A percentile compares a stretch with the other conserved stretches of the same genome.
phyloP scores from a whole-genome alignment of 176 grass and related monocot species.

The Aegilops sharonensis region DNA sequence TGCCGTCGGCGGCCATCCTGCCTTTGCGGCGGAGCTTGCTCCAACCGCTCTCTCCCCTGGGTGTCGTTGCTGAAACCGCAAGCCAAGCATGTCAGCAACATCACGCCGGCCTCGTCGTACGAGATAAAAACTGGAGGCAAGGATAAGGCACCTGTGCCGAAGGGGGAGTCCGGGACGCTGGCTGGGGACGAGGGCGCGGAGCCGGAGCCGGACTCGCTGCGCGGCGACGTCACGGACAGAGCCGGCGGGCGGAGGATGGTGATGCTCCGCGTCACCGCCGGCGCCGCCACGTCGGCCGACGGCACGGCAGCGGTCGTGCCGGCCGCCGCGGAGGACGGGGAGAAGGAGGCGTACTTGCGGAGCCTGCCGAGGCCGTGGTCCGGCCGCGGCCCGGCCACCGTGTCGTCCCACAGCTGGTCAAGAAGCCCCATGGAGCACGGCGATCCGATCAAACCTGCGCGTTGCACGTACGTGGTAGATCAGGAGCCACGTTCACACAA shows the following conservation, averaged over 20 bases:
- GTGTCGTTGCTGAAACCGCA: slow-evolving; percentile 49
- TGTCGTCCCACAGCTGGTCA: slow-evolving; percentile 97
- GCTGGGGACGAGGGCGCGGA: slow-evolving; percentile 70
- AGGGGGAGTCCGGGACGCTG: slow-evolving; percentile 56
- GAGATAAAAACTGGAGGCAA: not conserved
- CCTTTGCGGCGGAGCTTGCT: slow-evolving; percentile 57
- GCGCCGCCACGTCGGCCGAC: not conserved
- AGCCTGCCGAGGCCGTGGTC: slow-evolving; percentile 89
- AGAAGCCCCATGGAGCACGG: slow-evolving; percentile 56
- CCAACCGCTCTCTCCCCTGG: slow-evolving; percentile 50
- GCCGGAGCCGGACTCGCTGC: slow-evolving; percentile 49
- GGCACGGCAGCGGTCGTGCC: not conserved
- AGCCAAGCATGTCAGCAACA: not conserved
- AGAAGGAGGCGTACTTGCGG: slow-evolving; percentile 74
- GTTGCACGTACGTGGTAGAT: not conserved
- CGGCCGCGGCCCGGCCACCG: slow-evolving; percentile 75
- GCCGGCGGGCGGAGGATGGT: slow-evolving; percentile 59
- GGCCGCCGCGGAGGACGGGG: slow-evolving; percentile 36
- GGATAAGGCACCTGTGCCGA: slow-evolving; percentile 35
- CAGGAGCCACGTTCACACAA: too few species aligned
- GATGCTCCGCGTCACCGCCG: slow-evolving; percentile 63
- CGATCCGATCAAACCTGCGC: not conserved
- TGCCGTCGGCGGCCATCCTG: slow-evolving; percentile 37
- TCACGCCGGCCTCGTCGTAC: not conserved
- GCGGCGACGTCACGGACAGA: slow-evolving; percentile 44